These are phyloP conservation scores for Theobroma cacao DNA, from an alignment of 345 rosid species.

Conservation along the genomic window DNA sequence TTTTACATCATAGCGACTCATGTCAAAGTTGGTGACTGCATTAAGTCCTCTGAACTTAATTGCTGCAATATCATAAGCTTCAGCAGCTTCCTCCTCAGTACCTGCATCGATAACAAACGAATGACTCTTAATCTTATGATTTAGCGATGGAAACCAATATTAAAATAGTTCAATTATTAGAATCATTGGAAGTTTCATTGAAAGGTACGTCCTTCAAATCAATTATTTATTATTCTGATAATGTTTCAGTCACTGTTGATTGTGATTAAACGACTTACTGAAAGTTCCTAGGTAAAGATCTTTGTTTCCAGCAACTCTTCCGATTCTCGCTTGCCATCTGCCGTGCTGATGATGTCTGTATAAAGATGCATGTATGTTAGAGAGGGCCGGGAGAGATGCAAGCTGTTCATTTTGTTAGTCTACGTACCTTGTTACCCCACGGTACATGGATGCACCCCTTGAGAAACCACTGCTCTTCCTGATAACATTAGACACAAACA, in stretches of 20 bases:
- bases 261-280: constrained; percentile 47
- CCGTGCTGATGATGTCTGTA: constrained; percentile 98
- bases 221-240: no score
- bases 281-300: constrained; percentile 99
- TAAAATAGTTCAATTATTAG: background rate
- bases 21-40: constrained; percentile 96
- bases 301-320: constrained; percentile 98
- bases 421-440: constrained; percentile 90
- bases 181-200: background rate
- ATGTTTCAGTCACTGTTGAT: no score
- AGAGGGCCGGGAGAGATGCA: background rate
- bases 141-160: background rate
- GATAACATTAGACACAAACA: constrained; percentile 5
- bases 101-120: constrained; percentile 31
- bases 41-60: constrained; percentile 89
- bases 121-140: background rate
- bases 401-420: background rate
- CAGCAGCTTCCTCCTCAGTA: constrained; percentile 99
- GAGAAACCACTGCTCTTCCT: constrained; percentile 99
- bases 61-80: constrained; percentile 98
- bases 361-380: background rate
- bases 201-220: no score
- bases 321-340: constrained; percentile 99
- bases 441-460: constrained; percentile 98
- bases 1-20: constrained; percentile 93